phyloP scores from a whole-genome alignment of 352 stramenopile genomes.

The Sclerospora graminicola region DNA sequence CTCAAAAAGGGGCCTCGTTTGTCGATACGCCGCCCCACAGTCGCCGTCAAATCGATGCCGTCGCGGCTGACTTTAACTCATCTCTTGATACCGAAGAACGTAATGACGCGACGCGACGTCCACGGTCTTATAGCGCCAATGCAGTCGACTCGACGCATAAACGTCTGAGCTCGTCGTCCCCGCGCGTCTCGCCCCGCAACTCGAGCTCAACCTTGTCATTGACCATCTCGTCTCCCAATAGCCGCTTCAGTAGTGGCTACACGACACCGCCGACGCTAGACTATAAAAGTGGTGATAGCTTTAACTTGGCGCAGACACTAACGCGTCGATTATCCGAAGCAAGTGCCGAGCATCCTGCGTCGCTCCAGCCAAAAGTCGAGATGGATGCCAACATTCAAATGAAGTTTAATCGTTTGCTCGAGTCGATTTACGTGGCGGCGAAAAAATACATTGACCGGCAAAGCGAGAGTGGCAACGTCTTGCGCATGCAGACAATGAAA shows the following conservation, averaged over 20 bases:
- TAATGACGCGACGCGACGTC: conserved; percentile 37
- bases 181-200: conserved; percentile 45
- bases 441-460: conserved; percentile 81
- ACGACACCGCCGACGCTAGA: conserved; percentile 54
- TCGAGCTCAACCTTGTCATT: conserved; percentile 37
- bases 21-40: conserved; percentile 83
- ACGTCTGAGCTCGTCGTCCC: conserved; percentile 57
- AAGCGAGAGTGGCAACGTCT: conserved; percentile 44
- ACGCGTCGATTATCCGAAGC: conserved; percentile 75
- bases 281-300: conserved; percentile 45
- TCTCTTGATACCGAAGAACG: conserved; percentile 63
- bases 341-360: conserved; percentile 41
- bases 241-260: conserved; percentile 43
- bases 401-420: conserved; percentile 71
- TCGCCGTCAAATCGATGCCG: conserved; percentile 78
- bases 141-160: conserved; percentile 78
- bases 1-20: conserved; percentile 73
- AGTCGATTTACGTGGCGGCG: conserved; percentile 77
- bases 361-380: conserved; percentile 39
- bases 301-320: conserved; percentile 39
- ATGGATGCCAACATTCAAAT: conserved; percentile 81
- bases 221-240: conserved; percentile 72
- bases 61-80: conserved; percentile 79
- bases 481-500: conserved; percentile 54
- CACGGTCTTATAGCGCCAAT: conserved; percentile 77